phyloP scores from a whole-genome alignment of 2,329 filamentous ascomycete species.

The Epichloe sylvatica region DNA sequence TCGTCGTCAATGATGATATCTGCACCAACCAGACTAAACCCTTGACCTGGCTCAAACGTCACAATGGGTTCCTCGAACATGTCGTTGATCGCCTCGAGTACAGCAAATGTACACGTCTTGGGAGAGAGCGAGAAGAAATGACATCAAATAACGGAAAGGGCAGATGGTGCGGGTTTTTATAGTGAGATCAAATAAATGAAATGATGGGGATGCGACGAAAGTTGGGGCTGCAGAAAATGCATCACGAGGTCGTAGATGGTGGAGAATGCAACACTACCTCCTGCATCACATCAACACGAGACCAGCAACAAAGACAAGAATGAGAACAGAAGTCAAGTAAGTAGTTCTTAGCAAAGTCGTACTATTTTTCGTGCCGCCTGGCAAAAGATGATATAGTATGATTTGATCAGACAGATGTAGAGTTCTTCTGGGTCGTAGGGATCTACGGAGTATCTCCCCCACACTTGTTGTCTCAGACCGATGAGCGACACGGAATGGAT shows the following conservation, averaged over 20 bases:
- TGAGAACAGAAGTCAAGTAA: background rate
- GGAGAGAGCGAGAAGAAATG: background rate
- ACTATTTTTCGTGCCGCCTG: background rate
- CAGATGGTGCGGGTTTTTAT: background rate
- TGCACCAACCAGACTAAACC: conserved; percentile 17
- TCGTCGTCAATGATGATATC: conserved; percentile 17
- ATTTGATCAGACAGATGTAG: background rate
- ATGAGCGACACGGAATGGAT: background rate
- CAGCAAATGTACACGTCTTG: background rate
- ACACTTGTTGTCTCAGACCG: background rate
- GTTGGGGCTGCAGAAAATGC: background rate
- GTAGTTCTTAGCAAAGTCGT: background rate
- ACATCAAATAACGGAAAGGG: background rate
- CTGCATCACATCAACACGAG: conserved; percentile 1
- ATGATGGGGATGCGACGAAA: background rate
- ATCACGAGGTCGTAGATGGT: background rate
- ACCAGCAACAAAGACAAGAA: background rate
- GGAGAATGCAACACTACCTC: conserved; percentile 3
- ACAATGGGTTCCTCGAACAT: conserved; percentile 17
- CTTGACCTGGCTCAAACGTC: conserved; percentile 10
- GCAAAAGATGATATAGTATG: background rate
- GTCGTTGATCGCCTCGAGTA: background rate
- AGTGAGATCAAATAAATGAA: background rate
- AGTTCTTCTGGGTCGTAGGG: background rate
- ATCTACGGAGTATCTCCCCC: background rate